These are phyloP conservation scores for Ogataea allantospora DNA, from an alignment of 805 yeast species.

Conservation along the genomic window DNA sequence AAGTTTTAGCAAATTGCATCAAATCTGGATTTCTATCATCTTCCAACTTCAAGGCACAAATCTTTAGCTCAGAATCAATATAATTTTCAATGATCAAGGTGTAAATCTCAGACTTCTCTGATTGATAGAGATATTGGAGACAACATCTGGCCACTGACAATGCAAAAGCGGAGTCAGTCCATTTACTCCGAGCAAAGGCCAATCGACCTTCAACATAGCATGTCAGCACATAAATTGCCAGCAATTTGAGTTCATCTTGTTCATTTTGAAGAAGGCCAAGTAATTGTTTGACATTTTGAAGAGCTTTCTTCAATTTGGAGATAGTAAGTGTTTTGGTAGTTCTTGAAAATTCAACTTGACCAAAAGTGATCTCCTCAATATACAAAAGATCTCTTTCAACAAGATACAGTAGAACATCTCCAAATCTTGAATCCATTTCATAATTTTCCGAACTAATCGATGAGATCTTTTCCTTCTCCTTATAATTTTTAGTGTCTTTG, in stretches of 20 bases:
- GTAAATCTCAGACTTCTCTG: slow-evolving; percentile 40
- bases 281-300: slow-evolving; percentile 43
- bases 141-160: slow-evolving; percentile 62
- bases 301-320: slow-evolving; percentile 68
- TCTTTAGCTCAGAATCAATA: slow-evolving; percentile 63
- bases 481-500: slow-evolving; percentile 64
- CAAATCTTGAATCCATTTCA: slow-evolving; percentile 49
- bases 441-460: slow-evolving; percentile 50
- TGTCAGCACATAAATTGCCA: slow-evolving; percentile 39
- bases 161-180: slow-evolving; percentile 50
- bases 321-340: slow-evolving; percentile 50
- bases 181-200: slow-evolving; percentile 51
- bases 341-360: slow-evolving; percentile 47
- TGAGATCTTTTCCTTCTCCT: slow-evolving; percentile 45
- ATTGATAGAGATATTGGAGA: slow-evolving; percentile 49
- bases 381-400: slow-evolving; percentile 76
- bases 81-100: slow-evolving; percentile 54
- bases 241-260: slow-evolving; percentile 28
- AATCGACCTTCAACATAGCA: slow-evolving; percentile 37
- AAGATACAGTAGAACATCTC: slow-evolving; percentile 57
- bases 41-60: slow-evolving; percentile 34
- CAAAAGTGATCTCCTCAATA: slow-evolving; percentile 60
- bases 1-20: slow-evolving; percentile 45
- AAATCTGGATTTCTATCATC: slow-evolving; percentile 43
- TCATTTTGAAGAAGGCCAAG: slow-evolving; percentile 42